phyloP scores from a whole-genome alignment of 1,284 basidiomycete species.

The Meira miltonrushii region DNA sequence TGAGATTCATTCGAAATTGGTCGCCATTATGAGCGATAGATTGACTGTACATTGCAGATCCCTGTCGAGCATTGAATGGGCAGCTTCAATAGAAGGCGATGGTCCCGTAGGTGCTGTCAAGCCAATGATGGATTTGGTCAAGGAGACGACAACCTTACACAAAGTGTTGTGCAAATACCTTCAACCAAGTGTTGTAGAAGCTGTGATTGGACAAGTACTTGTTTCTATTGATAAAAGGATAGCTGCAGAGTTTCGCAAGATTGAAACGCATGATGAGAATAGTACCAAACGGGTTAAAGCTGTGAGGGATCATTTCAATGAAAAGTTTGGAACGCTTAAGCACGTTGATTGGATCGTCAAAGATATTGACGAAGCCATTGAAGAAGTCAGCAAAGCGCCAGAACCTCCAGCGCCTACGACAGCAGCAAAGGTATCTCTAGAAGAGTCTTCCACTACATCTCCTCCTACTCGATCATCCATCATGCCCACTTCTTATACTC shows the following conservation, averaged over 20 bases:
- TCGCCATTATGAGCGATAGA: conserved; percentile 97
- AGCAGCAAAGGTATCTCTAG: too few relatives aligned
- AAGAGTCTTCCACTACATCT: too few relatives aligned
- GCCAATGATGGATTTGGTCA: conserved; percentile 86
- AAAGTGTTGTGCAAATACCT: conserved; percentile 93
- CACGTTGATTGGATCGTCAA: conserved; percentile 38
- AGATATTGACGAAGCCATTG: conserved; percentile 21
- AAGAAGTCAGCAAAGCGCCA: neutral
- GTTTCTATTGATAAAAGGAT: conserved; percentile 36
- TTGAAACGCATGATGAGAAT: conserved; percentile 26
- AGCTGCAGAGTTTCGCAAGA: conserved; percentile 30
- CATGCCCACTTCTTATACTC: neutral
- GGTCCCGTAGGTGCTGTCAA: conserved; percentile 57
- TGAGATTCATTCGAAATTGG: conserved; percentile 94
- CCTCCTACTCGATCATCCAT: neutral
- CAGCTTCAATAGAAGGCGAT: conserved; percentile 15
- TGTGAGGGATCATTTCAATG: conserved; percentile 30
- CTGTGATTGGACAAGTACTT: conserved; percentile 39
- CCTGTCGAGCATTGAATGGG: conserved; percentile 56
- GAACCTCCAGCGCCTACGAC: neutral
- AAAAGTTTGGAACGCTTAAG: conserved; percentile 34
- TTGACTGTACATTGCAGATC: conserved; percentile 77
- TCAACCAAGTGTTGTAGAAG: conserved; percentile 30
- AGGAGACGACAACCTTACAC: conserved; percentile 91
- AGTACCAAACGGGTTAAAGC: conserved; percentile 25